Base-by-base conservation (phyloP, 805 yeast genomes). In the Jamesozyma rosinii region DNA sequence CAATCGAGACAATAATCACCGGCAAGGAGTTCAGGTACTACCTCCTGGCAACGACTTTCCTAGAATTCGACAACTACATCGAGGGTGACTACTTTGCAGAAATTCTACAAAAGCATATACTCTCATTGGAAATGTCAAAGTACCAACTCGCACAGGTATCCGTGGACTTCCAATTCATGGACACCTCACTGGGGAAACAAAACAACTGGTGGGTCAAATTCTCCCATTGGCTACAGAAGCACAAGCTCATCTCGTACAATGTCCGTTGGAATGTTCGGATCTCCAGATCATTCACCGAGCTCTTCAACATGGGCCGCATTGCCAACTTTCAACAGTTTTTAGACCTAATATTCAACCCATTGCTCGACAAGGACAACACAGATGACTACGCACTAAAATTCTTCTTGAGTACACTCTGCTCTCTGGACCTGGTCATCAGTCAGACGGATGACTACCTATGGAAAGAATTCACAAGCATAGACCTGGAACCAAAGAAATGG, bases 111-210 rank as follows among this genome's bases (percentile, higher is more conserved):
- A 61, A 54, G 38, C 59, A 64, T 44, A 49, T 67, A 3, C 54
- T 58, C 35, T 40, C 45, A 24, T 54, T 63, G 34, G 72, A 68
- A 43, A 65, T 60, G 38, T 58, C 66, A 19, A 68, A 68, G 45
- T 68, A 68, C 45, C 69, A 67, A 43, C 50, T 57, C 20, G 65
- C 62, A 2, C 70, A 67, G 42, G 47, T 66, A 17, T 66, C 69
- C 1, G 55, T 68, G 5, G 66, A 60, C 37, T 61, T 65, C 42
- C 56, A 52, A 40, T 51, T 53, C 42, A 43, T 49, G 39, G 41
- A 44, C 3, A 31, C 19, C 11, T 18, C 10, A 5, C 8, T 10
- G 4, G 26, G 18, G 24, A 37, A 45, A 8, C 40, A 48, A 1
- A 43, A 45, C 8, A 49, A 48, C 40, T 60, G 63, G 63, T 68